Evolutionary conservation across 176 grass and related monocot species (phyloP), one percentile per base, ranked within the genome.

Genomic region (Aegilops longissima): DNA sequence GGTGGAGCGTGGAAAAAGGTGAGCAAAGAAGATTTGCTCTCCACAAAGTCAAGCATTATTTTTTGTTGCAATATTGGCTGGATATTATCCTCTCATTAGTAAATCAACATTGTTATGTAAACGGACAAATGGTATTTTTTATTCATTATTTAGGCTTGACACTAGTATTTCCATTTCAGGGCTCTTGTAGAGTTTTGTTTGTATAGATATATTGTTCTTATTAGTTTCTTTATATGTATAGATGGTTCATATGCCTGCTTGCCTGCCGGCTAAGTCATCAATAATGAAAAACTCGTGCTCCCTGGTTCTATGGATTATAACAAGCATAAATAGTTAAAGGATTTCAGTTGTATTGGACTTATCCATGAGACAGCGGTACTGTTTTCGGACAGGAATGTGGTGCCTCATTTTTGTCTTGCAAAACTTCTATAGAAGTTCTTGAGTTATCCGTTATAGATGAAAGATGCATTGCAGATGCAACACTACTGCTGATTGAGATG

Each of bases 401-500:
- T 90, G 20, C 93, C 91, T 66, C 61, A 68, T 83, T 91, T 92
- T 79, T 95, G 83, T 81, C 86, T 93, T 47, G 27, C 73, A 89
- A 98, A 88, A 72, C 88, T 95, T 78, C 44, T 95, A 12, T 81
- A 21, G 9, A 95, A 91, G 70, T 91, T 84, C 61, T 77, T 98
- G 56, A 77, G 65, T 79, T 94, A 63, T 88, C 88, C 38, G 66
- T 84, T 66, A 40, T 82, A 35, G 84, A 86, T 73, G 89, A 94
- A 81, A 89, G 77, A 72, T 83, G 88, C 84, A 65, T 98, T 45
- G 73, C 84, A 31, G 89, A 89, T 89, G 94, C 92, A 83, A 84
- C 67, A 68, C 18, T 85, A 31, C 56, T 94, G 45, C 87, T 96
- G 36, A 44, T 89, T 52, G 93, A 96, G 78, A 98, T 96, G 96